Evolutionary conservation across 345 rosid species (phyloP).

Genomic region (Trapa bicornis): DNA sequence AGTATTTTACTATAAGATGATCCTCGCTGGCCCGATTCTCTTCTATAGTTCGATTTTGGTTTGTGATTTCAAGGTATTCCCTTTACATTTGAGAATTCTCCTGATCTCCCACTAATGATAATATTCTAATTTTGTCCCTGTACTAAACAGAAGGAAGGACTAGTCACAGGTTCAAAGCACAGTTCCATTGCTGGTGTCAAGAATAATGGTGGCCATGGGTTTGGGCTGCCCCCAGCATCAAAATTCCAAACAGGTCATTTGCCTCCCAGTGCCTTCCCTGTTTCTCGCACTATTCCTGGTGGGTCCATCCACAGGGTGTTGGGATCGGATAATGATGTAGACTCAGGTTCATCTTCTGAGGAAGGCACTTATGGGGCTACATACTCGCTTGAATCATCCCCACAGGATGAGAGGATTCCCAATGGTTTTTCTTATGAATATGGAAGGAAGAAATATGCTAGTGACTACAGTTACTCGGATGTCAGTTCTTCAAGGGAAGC

Average conservation of each 20-base stretch:
- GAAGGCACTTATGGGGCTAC: conserved; percentile 36
- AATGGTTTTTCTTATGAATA: conserved; percentile 22
- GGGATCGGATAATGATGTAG: conserved; percentile 48
- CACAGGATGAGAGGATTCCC: conserved; percentile 38
- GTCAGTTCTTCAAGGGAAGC: conserved; percentile 77
- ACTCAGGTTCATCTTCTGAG: conserved; percentile 32
- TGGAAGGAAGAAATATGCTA: conserved; percentile 24
- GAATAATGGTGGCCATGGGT: conserved; percentile 18
- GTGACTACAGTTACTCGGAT: conserved; percentile 52
- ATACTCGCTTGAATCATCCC: conserved; percentile 61
- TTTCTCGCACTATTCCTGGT: conserved; percentile 23
- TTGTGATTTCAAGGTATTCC: background rate
- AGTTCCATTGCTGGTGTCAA: conserved; percentile 19
- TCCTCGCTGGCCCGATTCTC: background rate
- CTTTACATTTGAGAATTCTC: background rate
- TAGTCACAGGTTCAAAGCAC: conserved; percentile 20
- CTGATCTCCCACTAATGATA: background rate
- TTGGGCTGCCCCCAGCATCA: conserved; percentile 41
- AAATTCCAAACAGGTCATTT: conserved; percentile 52
- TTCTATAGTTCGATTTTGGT: background rate
- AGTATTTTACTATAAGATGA: background rate
- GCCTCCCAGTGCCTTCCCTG: conserved; percentile 35
- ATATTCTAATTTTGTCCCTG: background rate
- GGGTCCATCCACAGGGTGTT: conserved; percentile 29
- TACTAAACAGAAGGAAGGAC: conserved; percentile 23